Evolutionary conservation across 345 rosid species (phyloP), one percentile per base, ranked within the genome.

Genomic region (Brassica rapa): DNA sequence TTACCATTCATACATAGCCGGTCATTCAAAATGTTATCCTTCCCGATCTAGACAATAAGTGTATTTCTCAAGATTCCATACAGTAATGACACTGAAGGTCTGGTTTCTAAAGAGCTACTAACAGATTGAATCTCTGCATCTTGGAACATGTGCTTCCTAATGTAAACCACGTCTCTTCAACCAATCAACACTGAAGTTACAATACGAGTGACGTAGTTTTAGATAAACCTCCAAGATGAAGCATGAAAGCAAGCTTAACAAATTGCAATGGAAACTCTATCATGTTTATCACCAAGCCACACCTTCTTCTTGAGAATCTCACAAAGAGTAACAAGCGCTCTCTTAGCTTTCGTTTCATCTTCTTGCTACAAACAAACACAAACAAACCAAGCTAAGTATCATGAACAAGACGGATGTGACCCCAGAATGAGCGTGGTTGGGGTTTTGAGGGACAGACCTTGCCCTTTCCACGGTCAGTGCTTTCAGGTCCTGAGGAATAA

Each of bases 161-260:
- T 19, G 21, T 19, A 19, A 19, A 19, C 21, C 21, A 19, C 21
- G 21, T 19, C 21, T 19, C 21, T 19, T 19, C 21, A 19, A 19
- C 21, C 21, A 19, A 19, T 19, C 21, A 19, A 19, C 21, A 19
- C 21, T 19, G 21, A 19, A 19, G 21, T 19, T 19, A 19, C 21
- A 19, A 19, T 19, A 19, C 0, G 21, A 19, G 21, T 19, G 21
- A 19, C 21, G 21, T 19, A 19, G 21, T 19, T 19, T 19, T 19
- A 19, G 21, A 19, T 19, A 19, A 19, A 19, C 21, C 21, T 19
- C 99, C 97, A 85, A 29, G 97, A 84, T 53, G 96, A 87, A 27
- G 92, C 70, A 86, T 95, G 97, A 76, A 93, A 95, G 78, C 98
- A 93, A 0, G 97, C 97, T 73, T 67, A 85, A 82, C 99, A 95